A percentile compares a stretch with the other conserved stretches of the same genome.
These are phyloP conservation scores for Astrocystis sublimbata DNA, from an alignment of 495 filamentous ascomycete genomes.

Conservation along the genomic window DNA sequence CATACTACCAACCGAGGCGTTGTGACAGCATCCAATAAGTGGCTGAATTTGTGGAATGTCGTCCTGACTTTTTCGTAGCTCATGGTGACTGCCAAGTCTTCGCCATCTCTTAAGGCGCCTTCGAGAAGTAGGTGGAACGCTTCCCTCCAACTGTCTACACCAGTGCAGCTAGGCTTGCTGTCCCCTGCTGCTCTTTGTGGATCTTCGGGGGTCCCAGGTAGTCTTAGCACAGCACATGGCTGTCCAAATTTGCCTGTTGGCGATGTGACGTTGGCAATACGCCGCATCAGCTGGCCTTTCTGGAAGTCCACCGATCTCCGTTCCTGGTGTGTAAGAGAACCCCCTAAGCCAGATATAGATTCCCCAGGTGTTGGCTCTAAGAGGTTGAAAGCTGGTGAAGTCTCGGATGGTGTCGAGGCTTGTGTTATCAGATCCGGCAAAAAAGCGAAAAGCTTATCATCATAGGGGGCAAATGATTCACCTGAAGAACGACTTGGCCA, in stretches of 20 bases:
- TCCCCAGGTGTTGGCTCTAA: slow-evolving; percentile 29
- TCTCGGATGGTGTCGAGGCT: slow-evolving; percentile 24
- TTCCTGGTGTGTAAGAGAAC: slow-evolving; percentile 18
- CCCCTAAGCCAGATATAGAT: slow-evolving; percentile 30
- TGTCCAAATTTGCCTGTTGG: slow-evolving; percentile 44
- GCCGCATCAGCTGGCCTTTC: slow-evolving; percentile 36
- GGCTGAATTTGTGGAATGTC: slow-evolving; percentile 39
- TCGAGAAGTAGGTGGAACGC: slow-evolving; percentile 51
- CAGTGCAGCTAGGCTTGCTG: slow-evolving; percentile 15
- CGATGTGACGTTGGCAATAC: slow-evolving; percentile 34
- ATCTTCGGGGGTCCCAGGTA: neutral
- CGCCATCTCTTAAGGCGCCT: slow-evolving; percentile 43
- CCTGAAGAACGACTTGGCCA: neutral
- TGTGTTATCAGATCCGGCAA: slow-evolving; percentile 39
- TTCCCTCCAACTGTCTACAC: slow-evolving; percentile 39
- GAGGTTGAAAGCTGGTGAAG: slow-evolving; percentile 35
- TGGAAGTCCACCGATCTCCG: slow-evolving; percentile 34
- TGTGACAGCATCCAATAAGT: slow-evolving; percentile 41
- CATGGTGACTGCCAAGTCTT: slow-evolving; percentile 49
- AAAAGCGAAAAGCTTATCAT: slow-evolving; percentile 17
- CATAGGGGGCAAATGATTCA: neutral
- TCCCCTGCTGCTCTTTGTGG: neutral
- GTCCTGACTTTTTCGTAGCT: slow-evolving; percentile 41
- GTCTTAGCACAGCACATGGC: slow-evolving; percentile 33
- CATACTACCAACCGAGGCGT: slow-evolving; percentile 40